Conservation (phyloP, 306 rosid species). For the Bauhinia variegata region DNA sequence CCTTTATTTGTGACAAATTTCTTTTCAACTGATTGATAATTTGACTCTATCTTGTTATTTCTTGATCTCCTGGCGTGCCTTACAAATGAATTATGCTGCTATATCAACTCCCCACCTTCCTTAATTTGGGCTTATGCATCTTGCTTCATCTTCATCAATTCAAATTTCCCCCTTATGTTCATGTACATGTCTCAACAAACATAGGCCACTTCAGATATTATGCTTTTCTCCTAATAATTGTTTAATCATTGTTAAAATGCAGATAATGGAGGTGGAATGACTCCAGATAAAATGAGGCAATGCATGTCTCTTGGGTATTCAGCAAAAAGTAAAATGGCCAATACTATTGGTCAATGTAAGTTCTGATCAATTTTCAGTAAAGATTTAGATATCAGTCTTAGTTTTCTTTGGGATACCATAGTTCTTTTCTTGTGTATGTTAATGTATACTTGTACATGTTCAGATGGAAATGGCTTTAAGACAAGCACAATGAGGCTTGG, state of each 20-base stretch:
- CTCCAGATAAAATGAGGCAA: conserved; percentile 65
- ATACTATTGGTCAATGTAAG: conserved; percentile 70
- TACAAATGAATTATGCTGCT: too few relatives aligned
- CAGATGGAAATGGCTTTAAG: conserved; percentile 76
- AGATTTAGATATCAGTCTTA: background rate
- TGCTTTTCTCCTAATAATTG: background rate
- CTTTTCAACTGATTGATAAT: too few relatives aligned
- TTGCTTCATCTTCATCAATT: too few relatives aligned
- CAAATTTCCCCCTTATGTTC: too few relatives aligned
- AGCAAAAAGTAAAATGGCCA: conserved; percentile 56
- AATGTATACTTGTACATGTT: background rate
- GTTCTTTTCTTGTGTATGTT: background rate
- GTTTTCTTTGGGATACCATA: background rate
- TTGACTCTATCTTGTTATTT: too few relatives aligned
- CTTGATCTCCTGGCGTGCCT: too few relatives aligned
- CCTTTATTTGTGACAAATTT: too few relatives aligned
- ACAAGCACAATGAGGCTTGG: conserved; percentile 75
- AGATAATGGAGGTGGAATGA: conserved; percentile 77
- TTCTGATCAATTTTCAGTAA: background rate
- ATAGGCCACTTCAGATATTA: background rate
- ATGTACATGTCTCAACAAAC: too few relatives aligned
- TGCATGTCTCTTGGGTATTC: conserved; percentile 75
- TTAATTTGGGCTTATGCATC: too few relatives aligned
- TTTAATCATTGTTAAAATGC: conserved; percentile 12
- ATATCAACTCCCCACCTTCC: too few relatives aligned